Percentiles rank a stretch among this genome's conserved stretches.
These are phyloP conservation scores for Pseudophaeomoniella oleicola DNA, from an alignment of 2,329 filamentous ascomycete species.

Conservation along the genomic window DNA sequence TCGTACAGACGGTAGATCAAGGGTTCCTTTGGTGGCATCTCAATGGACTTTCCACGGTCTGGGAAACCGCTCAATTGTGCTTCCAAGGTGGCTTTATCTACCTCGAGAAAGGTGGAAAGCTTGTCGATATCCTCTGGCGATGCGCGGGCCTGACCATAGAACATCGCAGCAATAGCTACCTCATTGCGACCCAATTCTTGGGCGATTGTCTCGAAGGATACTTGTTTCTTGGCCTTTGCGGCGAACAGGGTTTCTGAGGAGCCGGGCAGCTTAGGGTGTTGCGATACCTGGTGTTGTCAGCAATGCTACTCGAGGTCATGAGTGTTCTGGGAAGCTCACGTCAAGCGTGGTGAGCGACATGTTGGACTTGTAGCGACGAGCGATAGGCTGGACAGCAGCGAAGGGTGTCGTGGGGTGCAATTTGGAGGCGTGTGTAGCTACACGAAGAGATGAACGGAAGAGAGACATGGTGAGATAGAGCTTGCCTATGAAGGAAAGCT, in stretches of 20 bases:
- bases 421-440: not conserved
- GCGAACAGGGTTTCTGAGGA: constrained; percentile 63
- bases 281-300: constrained; percentile 37
- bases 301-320: constrained; percentile 9
- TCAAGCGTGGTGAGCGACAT: constrained; percentile 31
- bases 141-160: constrained; percentile 75
- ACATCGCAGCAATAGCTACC: constrained; percentile 73
- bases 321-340: constrained; percentile 14
- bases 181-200: constrained; percentile 61
- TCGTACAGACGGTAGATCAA: constrained; percentile 85
- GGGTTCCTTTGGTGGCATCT: constrained; percentile 75
- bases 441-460: not conserved
- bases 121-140: constrained; percentile 54
- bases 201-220: constrained; percentile 69
- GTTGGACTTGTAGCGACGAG: constrained; percentile 6
- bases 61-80: constrained; percentile 58
- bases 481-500: no score
- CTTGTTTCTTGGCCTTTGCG: constrained; percentile 59
- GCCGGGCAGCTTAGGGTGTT: constrained; percentile 53
- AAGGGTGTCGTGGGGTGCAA: not conserved
- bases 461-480: not conserved
- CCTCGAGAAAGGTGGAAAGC: constrained; percentile 50
- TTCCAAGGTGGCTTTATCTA: constrained; percentile 42
- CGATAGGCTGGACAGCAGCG: not conserved
- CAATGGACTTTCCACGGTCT: constrained; percentile 62